A percentile compares a stretch with the other conserved stretches of the same genome.
These are phyloP conservation scores for Parsonsia alboflavescens DNA, from an alignment of 257 asterid genomes.

Conservation along the genomic window DNA sequence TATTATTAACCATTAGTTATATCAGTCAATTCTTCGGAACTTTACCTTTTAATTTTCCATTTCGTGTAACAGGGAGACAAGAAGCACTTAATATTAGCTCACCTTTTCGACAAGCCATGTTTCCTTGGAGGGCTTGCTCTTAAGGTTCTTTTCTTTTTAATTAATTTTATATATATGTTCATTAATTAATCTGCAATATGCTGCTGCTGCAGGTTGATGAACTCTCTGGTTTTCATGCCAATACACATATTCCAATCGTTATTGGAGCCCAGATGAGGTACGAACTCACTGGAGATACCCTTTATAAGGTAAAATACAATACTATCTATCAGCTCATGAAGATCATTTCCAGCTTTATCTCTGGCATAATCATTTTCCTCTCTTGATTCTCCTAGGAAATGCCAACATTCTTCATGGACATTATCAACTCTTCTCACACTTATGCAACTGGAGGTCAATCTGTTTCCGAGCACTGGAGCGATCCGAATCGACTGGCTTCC, in stretches of 20 bases:
- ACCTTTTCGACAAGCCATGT: constrained; percentile 92
- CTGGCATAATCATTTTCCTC: background rate
- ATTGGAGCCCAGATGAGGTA: constrained; percentile 89
- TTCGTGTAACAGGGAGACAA: constrained; percentile 56
- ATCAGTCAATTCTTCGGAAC: no score
- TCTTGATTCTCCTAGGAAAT: constrained; percentile 52
- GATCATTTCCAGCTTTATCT: no score
- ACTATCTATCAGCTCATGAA: no score
- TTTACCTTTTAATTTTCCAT: no score
- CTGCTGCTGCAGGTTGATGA: constrained; percentile 53
- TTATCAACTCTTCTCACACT: constrained; percentile 71
- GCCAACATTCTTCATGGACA: constrained; percentile 60
- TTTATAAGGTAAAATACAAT: constrained; percentile 69
- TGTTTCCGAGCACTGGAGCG: constrained; percentile 56
- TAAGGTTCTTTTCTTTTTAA: constrained; percentile 33
- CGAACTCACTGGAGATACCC: constrained; percentile 77
- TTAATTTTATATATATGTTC: no score
- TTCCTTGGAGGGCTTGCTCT: constrained; percentile 78
- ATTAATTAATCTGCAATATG: background rate
- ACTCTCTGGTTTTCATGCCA: constrained; percentile 65
- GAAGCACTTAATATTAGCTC: constrained; percentile 74
- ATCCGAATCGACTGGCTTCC: constrained; percentile 70
- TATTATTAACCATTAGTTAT: no score
- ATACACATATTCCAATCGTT: constrained; percentile 86
- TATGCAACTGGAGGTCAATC: constrained; percentile 98